Conservation (phyloP, 768 basidiomycete species). For the Pleurotus citrinopileatus region DNA sequence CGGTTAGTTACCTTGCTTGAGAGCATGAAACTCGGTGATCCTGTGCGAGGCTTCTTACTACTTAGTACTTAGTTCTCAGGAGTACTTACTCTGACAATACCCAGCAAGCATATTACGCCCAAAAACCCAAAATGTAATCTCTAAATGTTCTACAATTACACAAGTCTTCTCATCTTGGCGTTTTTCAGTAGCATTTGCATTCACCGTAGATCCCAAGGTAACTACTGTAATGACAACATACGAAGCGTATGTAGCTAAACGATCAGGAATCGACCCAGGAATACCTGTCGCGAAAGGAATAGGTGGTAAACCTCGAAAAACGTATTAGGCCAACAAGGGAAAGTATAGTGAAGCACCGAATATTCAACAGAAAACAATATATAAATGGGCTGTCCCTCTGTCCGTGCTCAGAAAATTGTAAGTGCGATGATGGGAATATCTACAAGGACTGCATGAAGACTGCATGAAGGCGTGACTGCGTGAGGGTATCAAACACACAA, state of each 20-base stretch:
- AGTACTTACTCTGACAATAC: too few relatives aligned
- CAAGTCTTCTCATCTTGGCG: constrained; percentile 9
- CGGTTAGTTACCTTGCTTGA: too few relatives aligned
- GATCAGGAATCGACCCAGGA: constrained; percentile 24
- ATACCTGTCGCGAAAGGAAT: constrained; percentile 7
- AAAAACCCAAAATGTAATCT: neutral
- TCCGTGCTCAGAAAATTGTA: constrained; percentile 15
- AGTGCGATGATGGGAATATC: constrained; percentile 22
- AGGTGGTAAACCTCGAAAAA: constrained; percentile 20
- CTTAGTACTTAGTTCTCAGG: too few relatives aligned
- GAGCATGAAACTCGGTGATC: too few relatives aligned
- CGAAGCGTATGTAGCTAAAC: constrained; percentile 10
- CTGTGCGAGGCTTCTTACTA: too few relatives aligned
- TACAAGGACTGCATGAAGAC: constrained; percentile 35
- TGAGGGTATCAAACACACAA: constrained; percentile 19
- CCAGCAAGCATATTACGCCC: too few relatives aligned
- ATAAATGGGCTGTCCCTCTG: constrained; percentile 29
- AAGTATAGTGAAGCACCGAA: constrained; percentile 24
- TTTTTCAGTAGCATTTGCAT: constrained; percentile 20
- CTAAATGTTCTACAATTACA: neutral
- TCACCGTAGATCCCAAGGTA: constrained; percentile 7
- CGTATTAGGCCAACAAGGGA: constrained; percentile 35
- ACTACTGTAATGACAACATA: constrained; percentile 6
- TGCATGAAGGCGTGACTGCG: constrained; percentile 27
- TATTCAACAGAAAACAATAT: constrained; percentile 32